Conservation (phyloP, 2,329 filamentous ascomycete genomes). For the Aspergillus pseudoglaucus region DNA sequence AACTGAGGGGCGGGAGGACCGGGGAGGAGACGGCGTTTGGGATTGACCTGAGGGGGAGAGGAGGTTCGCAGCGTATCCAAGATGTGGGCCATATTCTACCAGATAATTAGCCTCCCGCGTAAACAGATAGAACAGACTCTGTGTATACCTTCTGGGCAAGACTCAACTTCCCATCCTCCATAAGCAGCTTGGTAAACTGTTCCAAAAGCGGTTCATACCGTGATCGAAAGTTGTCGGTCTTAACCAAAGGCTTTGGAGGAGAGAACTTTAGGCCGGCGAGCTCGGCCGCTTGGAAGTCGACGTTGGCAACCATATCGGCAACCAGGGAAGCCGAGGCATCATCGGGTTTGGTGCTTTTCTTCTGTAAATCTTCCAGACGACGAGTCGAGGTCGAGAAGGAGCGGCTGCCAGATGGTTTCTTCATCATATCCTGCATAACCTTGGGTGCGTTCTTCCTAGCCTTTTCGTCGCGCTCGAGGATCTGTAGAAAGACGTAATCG, state of each 20-base stretch:
- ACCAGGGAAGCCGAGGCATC: conserved; percentile 29
- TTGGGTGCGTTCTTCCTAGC: conserved; percentile 58
- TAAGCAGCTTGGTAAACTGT: conserved; percentile 84
- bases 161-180: conserved; percentile 85
- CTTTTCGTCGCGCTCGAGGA: conserved; percentile 58
- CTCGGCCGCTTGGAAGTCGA: conserved; percentile 27
- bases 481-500: conserved; percentile 35
- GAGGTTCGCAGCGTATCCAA: conserved; percentile 78
- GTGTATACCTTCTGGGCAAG: conserved; percentile 71
- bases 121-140: too few species aligned
- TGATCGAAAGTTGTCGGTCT: conserved; percentile 61
- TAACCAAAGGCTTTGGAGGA: conserved; percentile 61
- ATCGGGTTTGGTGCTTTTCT: conserved; percentile 9
- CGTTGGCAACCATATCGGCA: conserved; percentile 31
- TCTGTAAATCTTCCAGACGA: conserved; percentile 27
- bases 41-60: conserved; percentile 68
- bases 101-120: conserved; percentile 1
- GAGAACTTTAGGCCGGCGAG: conserved; percentile 68
- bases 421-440: conserved; percentile 57
- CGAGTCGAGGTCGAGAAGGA: conserved; percentile 54
- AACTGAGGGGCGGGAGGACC: conserved; percentile 73
- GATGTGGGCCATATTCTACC: conserved; percentile 74
- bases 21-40: conserved; percentile 53
- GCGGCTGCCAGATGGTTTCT: conserved; percentile 41
- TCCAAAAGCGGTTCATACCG: conserved; percentile 79